phyloP scores from a whole-genome alignment of 176 grass and related monocot species.

The Aegilops umbellulata region DNA sequence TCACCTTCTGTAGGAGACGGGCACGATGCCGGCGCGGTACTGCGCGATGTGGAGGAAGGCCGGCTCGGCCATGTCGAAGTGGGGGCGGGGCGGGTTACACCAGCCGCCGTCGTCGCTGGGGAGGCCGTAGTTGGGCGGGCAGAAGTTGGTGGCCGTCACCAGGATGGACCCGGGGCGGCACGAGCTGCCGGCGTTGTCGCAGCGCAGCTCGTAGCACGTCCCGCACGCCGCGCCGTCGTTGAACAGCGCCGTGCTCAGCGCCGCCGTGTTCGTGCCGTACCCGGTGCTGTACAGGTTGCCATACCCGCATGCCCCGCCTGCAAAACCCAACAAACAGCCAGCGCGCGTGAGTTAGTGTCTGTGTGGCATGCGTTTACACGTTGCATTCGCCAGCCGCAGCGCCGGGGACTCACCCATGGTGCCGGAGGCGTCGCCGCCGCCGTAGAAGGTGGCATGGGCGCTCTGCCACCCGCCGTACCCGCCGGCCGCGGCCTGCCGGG shows the following conservation, averaged over 20 bases:
- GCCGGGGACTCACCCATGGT: constrained; percentile 65
- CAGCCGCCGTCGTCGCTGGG: constrained; percentile 70
- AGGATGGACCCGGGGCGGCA: constrained; percentile 57
- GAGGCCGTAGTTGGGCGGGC: constrained; percentile 66
- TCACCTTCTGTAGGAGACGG: constrained; percentile 58
- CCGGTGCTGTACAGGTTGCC: constrained; percentile 92
- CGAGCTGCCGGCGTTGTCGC: constrained; percentile 28
- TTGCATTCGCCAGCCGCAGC: background rate
- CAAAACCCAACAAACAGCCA: background rate
- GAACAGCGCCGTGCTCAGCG: constrained; percentile 91
- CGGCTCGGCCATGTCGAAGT: constrained; percentile 77
- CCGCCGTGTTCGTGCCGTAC: constrained; percentile 90
- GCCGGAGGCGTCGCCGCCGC: constrained; percentile 81
- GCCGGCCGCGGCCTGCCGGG: constrained; percentile 11
- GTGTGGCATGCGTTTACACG: background rate
- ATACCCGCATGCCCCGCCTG: constrained; percentile 94
- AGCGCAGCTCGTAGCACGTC: constrained; percentile 63
- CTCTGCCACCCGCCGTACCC: constrained; percentile 59
- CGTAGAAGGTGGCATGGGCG: constrained; percentile 94
- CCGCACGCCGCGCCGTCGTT: constrained; percentile 71
- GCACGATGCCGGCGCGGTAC: constrained; percentile 77
- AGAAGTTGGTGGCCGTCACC: constrained; percentile 58
- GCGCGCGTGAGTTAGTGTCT: background rate
- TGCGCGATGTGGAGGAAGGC: constrained; percentile 69
- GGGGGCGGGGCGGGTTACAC: constrained; percentile 68